Evolutionary conservation across 768 basidiomycete species (phyloP).

Genomic region (Pisolithus marmoratus): DNA sequence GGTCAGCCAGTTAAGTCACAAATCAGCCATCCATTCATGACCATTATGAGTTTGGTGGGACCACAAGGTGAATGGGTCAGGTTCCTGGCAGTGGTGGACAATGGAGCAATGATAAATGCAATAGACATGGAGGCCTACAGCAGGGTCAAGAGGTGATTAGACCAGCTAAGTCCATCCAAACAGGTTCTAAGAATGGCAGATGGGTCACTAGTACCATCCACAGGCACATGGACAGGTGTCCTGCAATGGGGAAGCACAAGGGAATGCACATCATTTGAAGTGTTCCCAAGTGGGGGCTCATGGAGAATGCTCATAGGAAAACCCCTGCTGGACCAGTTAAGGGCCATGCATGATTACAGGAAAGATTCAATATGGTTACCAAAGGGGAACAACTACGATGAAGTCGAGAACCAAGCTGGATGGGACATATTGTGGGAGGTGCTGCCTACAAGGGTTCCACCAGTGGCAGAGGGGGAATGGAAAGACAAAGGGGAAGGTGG

Average conservation of each 20-base stretch:
- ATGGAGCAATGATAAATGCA: too few relatives aligned
- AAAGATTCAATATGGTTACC: neutral
- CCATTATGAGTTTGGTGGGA: too few relatives aligned
- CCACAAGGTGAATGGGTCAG: too few relatives aligned
- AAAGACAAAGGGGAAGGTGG: too few relatives aligned
- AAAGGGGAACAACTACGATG: rapidly evolving
- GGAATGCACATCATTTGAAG: too few relatives aligned
- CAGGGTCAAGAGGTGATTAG: neutral
- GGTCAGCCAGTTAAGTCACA: neutral
- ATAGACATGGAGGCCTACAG: conserved; percentile 6
- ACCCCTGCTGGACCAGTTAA: conserved; percentile 12
- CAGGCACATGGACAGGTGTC: neutral
- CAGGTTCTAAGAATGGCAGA: neutral
- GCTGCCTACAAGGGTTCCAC: too few relatives aligned
- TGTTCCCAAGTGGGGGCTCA: conserved; percentile 12
- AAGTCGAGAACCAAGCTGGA: too few relatives aligned
- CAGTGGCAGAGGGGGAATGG: too few relatives aligned
- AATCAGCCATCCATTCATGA: too few relatives aligned
- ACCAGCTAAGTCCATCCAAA: neutral
- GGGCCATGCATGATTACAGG: conserved; percentile 11
- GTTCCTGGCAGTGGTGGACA: too few relatives aligned
- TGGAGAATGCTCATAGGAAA: conserved; percentile 14
- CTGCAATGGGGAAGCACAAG: too few relatives aligned
- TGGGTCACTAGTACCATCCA: neutral
- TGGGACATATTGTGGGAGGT: too few relatives aligned